Evolutionary conservation across 1,284 basidiomycete genomes (phyloP).

Genomic region (Phellinidium pouzarii): DNA sequence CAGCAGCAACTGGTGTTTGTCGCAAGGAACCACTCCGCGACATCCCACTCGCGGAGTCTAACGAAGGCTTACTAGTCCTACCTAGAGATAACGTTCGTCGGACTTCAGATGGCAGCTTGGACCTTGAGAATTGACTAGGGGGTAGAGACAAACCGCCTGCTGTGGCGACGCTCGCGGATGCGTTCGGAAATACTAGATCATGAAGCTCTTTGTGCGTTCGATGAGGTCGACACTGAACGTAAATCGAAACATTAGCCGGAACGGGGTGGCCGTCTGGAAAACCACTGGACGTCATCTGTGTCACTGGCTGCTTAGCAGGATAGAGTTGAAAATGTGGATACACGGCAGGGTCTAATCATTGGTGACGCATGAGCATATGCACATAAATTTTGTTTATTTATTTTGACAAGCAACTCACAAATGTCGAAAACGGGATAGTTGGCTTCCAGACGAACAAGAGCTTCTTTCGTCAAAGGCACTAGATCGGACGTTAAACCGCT

Average conservation of each 20-base stretch:
- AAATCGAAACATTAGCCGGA: background rate
- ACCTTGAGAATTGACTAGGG: background rate
- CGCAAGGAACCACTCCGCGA: slow-evolving; percentile 5
- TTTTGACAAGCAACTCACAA: slow-evolving; percentile 5
- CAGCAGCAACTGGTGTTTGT: background rate
- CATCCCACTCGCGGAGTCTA: background rate
- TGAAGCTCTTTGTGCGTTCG: slow-evolving; percentile 19
- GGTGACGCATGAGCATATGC: background rate
- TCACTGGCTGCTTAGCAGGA: slow-evolving; percentile 15
- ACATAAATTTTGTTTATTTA: background rate
- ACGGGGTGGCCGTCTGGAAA: no score
- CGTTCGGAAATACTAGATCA: slow-evolving; percentile 11
- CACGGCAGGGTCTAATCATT: slow-evolving; percentile 23
- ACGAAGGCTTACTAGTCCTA: background rate
- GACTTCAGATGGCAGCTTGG: slow-evolving; percentile 4
- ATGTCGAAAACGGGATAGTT: slow-evolving; percentile 16
- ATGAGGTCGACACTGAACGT: background rate
- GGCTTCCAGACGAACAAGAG: slow-evolving; percentile 3
- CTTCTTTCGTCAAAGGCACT: background rate
- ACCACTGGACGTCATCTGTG: background rate
- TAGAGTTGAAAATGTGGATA: slow-evolving; percentile 28
- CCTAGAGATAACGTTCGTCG: slow-evolving; percentile 7
- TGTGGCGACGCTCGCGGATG: background rate
- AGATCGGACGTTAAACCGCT: background rate
- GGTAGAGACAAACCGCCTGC: background rate